Evolutionary conservation across 768 basidiomycete genomes (phyloP).

Genomic region (Lentinula boryana): DNA sequence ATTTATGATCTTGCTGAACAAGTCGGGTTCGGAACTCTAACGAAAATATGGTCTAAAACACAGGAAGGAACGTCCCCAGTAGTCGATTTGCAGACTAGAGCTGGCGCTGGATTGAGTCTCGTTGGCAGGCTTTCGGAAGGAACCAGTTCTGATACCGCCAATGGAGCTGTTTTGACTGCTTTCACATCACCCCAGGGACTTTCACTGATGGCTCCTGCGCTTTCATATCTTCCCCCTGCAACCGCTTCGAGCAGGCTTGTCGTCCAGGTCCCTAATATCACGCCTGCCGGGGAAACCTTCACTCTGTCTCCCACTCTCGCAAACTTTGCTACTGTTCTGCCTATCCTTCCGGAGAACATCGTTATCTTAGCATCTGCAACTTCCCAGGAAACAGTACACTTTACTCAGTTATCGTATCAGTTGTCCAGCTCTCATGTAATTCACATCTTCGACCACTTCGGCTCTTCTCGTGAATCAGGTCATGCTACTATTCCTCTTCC

Average conservation of each 20-base stretch:
- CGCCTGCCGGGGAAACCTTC: conserved; percentile 58
- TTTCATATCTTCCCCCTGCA: conserved; percentile 65
- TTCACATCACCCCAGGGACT: conserved; percentile 84
- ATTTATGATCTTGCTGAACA: conserved; percentile 82
- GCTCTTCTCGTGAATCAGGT: conserved; percentile 70
- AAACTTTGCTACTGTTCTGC: conserved; percentile 52
- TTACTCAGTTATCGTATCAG: conserved; percentile 72
- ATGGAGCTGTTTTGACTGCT: conserved; percentile 60
- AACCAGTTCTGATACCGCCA: conserved; percentile 60
- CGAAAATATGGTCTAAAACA: conserved; percentile 56
- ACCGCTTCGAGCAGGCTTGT: conserved; percentile 62
- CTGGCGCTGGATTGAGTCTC: conserved; percentile 77
- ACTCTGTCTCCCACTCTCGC: conserved; percentile 75
- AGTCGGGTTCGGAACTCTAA: conserved; percentile 71
- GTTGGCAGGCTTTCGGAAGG: conserved; percentile 78
- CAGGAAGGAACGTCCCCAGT: conserved; percentile 42
- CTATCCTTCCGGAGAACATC: conserved; percentile 57
- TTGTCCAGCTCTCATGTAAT: conserved; percentile 64
- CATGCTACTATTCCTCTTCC: conserved; percentile 38
- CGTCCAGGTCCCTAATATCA: conserved; percentile 77
- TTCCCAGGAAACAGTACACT: conserved; percentile 75
- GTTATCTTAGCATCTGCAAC: conserved; percentile 79
- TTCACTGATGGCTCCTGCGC: conserved; percentile 74
- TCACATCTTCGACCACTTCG: conserved; percentile 88
- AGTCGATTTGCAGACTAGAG: conserved; percentile 71